Conservation (phyloP, 2,329 filamentous ascomycete species). For the Trichophyton benhamiae region DNA sequence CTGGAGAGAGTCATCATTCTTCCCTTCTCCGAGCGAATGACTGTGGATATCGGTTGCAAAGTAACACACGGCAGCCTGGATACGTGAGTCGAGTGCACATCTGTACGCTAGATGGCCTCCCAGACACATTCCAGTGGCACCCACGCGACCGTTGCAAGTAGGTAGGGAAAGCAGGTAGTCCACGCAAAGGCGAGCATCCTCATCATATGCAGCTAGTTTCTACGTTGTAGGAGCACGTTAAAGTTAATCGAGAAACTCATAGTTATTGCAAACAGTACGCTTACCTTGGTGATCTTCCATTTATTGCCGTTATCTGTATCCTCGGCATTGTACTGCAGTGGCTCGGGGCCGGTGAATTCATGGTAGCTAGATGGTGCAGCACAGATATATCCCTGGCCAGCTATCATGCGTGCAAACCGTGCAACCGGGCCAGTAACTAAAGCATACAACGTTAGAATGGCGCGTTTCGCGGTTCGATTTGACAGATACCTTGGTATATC, state of each 20-base stretch:
- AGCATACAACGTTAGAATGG: background rate
- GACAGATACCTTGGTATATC: slow-evolving; percentile 71
- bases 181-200: slow-evolving; percentile 56
- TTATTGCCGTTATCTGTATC: slow-evolving; percentile 81
- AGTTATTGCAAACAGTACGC: background rate
- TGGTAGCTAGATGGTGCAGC: slow-evolving; percentile 85
- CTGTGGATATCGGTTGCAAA: slow-evolving; percentile 88
- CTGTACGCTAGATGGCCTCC: slow-evolving; percentile 76
- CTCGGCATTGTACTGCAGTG: slow-evolving; percentile 72
- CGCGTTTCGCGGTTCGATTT: background rate
- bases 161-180: slow-evolving; percentile 57
- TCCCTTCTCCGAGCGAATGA: slow-evolving; percentile 58
- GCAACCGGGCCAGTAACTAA: slow-evolving; percentile 79
- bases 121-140: slow-evolving; percentile 80
- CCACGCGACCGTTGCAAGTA: slow-evolving; percentile 71
- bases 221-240: slow-evolving; percentile 24
- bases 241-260: background rate
- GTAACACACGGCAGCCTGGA: slow-evolving; percentile 69
- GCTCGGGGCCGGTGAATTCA: slow-evolving; percentile 69
- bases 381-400: slow-evolving; percentile 84
- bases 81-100: slow-evolving; percentile 60
- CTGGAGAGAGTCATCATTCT: slow-evolving; percentile 50
- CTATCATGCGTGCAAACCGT: slow-evolving; percentile 82
- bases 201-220: slow-evolving; percentile 77
- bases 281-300: slow-evolving; percentile 69